Evolutionary conservation across 2,329 filamentous ascomycete genomes (phyloP).

Genomic region (Malbranchea cinnamomea): DNA sequence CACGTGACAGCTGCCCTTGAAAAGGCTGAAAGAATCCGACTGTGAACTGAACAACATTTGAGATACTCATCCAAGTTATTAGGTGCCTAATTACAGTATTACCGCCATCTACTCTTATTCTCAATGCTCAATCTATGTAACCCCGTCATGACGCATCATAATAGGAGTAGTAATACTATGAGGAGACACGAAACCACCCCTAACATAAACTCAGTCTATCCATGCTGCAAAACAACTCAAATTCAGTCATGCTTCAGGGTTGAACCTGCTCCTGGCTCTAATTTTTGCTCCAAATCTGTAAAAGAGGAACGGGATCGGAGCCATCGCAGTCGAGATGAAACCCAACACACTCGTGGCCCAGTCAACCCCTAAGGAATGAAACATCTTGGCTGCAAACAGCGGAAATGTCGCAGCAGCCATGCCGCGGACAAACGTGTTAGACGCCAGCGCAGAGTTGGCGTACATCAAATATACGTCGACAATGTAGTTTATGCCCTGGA

Average conservation of each 20-base stretch:
- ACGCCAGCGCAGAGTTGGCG: constrained; percentile 26
- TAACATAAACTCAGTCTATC: too few relatives aligned
- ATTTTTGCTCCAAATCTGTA: constrained; percentile 33
- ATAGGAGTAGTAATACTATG: too few relatives aligned
- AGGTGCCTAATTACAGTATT: too few relatives aligned
- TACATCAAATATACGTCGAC: constrained; percentile 28
- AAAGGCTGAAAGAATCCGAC: too few relatives aligned
- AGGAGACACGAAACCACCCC: too few relatives aligned
- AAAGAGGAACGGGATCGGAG: constrained; percentile 35
- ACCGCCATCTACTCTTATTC: too few relatives aligned
- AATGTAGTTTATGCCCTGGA: constrained; percentile 30
- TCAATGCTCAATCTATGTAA: too few relatives aligned
- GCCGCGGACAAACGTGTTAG: constrained; percentile 23
- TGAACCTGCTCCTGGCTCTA: constrained; percentile 30
- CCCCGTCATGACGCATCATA: too few relatives aligned
- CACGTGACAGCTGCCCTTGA: too few relatives aligned
- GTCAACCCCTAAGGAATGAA: constrained; percentile 21
- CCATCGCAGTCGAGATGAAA: constrained; percentile 24
- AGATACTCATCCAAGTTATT: too few relatives aligned
- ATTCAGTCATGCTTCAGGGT: constrained; percentile 14
- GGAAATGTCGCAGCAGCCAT: constrained; percentile 21
- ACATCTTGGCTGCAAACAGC: constrained; percentile 23
- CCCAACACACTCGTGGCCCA: constrained; percentile 27
- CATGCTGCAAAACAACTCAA: too few relatives aligned
- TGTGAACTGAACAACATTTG: too few relatives aligned